Evolutionary conservation across 2,329 filamentous ascomycete species (phyloP), one percentile per base, ranked within the genome.

Genomic region (Cladorrhinum sp.): DNA sequence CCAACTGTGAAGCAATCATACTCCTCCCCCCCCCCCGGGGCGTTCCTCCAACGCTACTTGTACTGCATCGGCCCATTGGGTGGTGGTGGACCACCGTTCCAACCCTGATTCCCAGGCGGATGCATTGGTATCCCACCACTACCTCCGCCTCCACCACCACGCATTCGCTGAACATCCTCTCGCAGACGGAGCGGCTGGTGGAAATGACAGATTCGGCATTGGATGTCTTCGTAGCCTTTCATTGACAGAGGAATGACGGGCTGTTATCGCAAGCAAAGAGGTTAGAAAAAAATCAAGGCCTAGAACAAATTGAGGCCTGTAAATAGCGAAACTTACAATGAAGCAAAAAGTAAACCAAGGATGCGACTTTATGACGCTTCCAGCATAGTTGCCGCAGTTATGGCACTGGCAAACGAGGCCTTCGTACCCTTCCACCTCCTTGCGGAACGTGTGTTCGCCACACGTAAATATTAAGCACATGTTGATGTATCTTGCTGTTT

Each of bases 321-420:
- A n/a, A 45, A 55, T 32, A 53, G 25, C 25, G 51, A 22, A 9
- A 77, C 82, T 69, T 74, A 87, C 85, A 57, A 92, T 75, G 75
- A 90, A 92, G 79, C 89, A 92, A 70, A 92, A 86, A 4, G 90
- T 92, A 70, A 92, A 92, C 87, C 88, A 92, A 48, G 85, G 85
- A 61, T 87, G 80, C 61, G 80, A 81, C 73, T 87, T 87, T 69
- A 85, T 78, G 60, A 87, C 85, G 63, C 77, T 78, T 13, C 78
- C 85, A 2, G 80, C 78, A 74, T 82, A 85, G 77, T 88, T 88
- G 56, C 85, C 85, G 73, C 85, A 88, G 73, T 88, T 86, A 72
- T 85, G 81, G 69, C 85, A 88, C 68, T 85, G 85, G 69, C 82
- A 87, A 56, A 82, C 73, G 63, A 87, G 72, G 65, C 82, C 81